These are phyloP conservation scores for Chlamydomonas sp. DNA, from an alignment of 139 green algal species.

Conservation along the genomic window DNA sequence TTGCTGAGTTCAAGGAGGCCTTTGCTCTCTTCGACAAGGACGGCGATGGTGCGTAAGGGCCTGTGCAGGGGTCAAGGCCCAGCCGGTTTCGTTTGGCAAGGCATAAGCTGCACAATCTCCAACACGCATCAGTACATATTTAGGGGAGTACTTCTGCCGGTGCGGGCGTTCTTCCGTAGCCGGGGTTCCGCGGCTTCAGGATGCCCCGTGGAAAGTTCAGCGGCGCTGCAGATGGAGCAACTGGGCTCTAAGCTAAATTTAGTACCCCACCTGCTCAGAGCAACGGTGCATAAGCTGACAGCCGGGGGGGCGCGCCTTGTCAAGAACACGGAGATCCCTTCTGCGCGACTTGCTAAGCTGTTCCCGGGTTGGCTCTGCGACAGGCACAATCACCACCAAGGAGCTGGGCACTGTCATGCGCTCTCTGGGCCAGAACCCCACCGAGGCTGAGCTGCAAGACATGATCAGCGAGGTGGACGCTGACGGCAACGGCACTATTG, in stretches of 20 bases:
- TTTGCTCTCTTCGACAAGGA: slow-evolving; percentile 86
- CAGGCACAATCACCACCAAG: slow-evolving; percentile 96
- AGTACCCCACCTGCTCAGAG: background rate
- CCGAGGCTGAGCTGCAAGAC: slow-evolving; percentile 98
- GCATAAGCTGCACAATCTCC: no score
- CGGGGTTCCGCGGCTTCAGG: no score
- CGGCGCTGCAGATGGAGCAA: background rate
- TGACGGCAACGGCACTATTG: slow-evolving; percentile 99
- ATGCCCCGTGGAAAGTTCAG: background rate
- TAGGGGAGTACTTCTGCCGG: background rate
- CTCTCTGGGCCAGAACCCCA: slow-evolving; percentile 98
- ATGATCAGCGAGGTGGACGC: slow-evolving; percentile 99
- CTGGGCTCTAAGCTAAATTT: background rate
- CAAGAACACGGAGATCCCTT: no score
- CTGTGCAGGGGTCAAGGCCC: no score
- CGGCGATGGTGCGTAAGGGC: slow-evolving; percentile 78
- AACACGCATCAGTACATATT: background rate
- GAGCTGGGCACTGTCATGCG: slow-evolving; percentile 99
- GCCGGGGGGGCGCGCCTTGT: no score
- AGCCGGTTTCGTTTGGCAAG: background rate
- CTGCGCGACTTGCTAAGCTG: no score
- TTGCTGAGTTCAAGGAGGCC: slow-evolving; percentile 63
- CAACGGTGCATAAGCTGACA: no score
- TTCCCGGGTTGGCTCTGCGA: background rate
- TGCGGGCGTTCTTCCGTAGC: no score